Percentiles rank a stretch among this genome's conserved stretches.
Conservation (phyloP, 2,329 filamentous ascomycete genomes). For the Aurifilum marmelostoma region DNA sequence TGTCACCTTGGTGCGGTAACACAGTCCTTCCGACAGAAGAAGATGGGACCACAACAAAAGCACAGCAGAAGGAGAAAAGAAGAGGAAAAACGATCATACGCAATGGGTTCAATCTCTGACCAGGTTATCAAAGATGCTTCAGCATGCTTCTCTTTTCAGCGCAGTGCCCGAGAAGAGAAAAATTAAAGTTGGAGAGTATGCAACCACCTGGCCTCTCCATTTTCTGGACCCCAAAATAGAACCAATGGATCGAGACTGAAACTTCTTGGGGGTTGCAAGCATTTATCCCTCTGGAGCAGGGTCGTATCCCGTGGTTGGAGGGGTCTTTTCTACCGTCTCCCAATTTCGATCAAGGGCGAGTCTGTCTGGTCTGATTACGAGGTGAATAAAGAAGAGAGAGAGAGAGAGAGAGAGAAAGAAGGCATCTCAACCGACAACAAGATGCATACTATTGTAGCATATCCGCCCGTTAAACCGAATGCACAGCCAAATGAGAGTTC, state of each 20-base stretch:
- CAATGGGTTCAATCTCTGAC: not conserved
- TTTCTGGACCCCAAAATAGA: constrained; percentile 1
- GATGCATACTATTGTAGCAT: not conserved
- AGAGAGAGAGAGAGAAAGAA: not conserved
- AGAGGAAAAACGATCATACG: not conserved
- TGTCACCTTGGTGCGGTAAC: not conserved
- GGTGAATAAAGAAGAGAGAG: too few relatives aligned
- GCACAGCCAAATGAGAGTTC: too few relatives aligned
- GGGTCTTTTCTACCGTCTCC: not conserved
- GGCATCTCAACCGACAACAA: not conserved
- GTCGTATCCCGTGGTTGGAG: not conserved
- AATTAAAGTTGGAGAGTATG: not conserved
- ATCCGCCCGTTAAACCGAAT: not conserved
- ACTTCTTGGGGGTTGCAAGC: not conserved
- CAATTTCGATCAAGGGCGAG: not conserved
- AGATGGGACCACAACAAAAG: not conserved
- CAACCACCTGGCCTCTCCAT: not conserved
- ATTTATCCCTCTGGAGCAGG: not conserved
- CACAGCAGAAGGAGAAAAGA: not conserved
- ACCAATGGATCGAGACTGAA: constrained; percentile 7
- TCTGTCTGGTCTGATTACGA: not conserved
- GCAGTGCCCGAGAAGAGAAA: too few relatives aligned
- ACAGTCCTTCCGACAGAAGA: not conserved
- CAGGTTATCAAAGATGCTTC: not conserved
- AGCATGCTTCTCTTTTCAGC: too few relatives aligned